Evolutionary conservation across 495 filamentous ascomycete species (phyloP).

Genomic region (Friedmanniomyces simplex): DNA sequence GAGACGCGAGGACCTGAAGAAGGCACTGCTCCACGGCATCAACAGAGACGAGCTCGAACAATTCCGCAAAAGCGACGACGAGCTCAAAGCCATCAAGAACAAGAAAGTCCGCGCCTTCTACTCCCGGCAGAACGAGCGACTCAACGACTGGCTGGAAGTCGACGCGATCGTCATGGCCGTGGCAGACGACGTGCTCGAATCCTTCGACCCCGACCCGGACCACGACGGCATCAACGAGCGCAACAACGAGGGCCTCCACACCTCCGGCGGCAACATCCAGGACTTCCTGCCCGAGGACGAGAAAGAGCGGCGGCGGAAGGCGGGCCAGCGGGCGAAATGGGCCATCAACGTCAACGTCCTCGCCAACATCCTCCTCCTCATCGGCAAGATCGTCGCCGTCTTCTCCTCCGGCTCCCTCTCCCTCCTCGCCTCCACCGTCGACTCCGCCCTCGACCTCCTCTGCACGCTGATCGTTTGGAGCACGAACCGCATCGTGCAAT

Average conservation of each 20-base stretch:
- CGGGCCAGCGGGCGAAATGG: slow-evolving; percentile 35
- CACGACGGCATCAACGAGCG: slow-evolving; percentile 39
- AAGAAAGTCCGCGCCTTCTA: slow-evolving; percentile 40
- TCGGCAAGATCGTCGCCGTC: slow-evolving; percentile 34
- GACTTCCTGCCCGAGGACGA: slow-evolving; percentile 41
- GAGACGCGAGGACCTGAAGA: slow-evolving; percentile 32
- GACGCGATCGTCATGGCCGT: slow-evolving; percentile 40
- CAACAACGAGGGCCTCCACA: slow-evolving; percentile 30
- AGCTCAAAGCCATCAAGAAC: slow-evolving; percentile 38
- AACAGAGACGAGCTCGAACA: slow-evolving; percentile 33
- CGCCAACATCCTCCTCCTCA: slow-evolving; percentile 38
- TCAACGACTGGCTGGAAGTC: slow-evolving; percentile 45
- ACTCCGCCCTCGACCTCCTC: slow-evolving; percentile 40
- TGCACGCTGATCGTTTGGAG: slow-evolving; percentile 41
- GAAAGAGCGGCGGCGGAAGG: slow-evolving; percentile 33
- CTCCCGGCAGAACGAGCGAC: slow-evolving; percentile 38
- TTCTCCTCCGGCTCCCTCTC: slow-evolving; percentile 37
- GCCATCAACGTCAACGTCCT: slow-evolving; percentile 45
- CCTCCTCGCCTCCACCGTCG: slow-evolving; percentile 37
- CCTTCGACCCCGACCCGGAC: slow-evolving; percentile 42
- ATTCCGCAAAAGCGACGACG: slow-evolving; percentile 36
- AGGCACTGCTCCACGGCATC: slow-evolving; percentile 36
- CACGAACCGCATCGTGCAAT: slow-evolving; percentile 37
- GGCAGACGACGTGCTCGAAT: slow-evolving; percentile 44
- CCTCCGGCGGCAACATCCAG: slow-evolving; percentile 33